A percentile compares a stretch with the other conserved stretches of the same genome.
These are phyloP conservation scores for Nymphaea thermarum DNA, from an alignment of 164 flowering plant species.

Conservation along the genomic window DNA sequence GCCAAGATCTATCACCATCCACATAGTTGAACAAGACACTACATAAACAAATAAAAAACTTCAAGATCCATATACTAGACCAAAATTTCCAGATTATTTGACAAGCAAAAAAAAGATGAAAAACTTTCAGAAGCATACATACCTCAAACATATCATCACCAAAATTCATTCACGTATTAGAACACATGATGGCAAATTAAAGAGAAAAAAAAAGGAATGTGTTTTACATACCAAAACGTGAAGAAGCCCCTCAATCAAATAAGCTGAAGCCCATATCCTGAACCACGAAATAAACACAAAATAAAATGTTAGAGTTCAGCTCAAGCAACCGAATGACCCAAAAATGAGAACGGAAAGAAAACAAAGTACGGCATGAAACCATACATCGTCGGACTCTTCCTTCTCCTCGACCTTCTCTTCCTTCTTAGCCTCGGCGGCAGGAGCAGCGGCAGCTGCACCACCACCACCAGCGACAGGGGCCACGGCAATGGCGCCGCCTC, in stretches of 20 bases:
- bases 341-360: not conserved
- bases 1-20: no score
- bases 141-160: no score
- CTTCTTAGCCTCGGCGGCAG: conserved; percentile 30
- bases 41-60: no score
- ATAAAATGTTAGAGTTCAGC: not conserved
- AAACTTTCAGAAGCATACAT: no score
- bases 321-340: not conserved
- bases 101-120: no score
- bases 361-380: not conserved
- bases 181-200: no score
- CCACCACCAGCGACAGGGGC: conserved; percentile 13
- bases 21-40: no score
- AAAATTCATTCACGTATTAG: no score
- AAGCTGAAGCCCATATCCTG: conserved; percentile 9
- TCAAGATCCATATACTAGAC: no score
- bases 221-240: not conserved
- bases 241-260: conserved; percentile 3
- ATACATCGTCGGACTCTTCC: conserved; percentile 36
- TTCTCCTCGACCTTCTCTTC: conserved; percentile 37
- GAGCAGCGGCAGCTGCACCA: conserved; percentile 20
- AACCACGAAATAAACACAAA: not conserved
- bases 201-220: no score
- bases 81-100: no score
- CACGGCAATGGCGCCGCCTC: conserved; percentile 22